Conservation (phyloP, 331 rosid genomes). For the Rhamnella rubrinervis region DNA sequence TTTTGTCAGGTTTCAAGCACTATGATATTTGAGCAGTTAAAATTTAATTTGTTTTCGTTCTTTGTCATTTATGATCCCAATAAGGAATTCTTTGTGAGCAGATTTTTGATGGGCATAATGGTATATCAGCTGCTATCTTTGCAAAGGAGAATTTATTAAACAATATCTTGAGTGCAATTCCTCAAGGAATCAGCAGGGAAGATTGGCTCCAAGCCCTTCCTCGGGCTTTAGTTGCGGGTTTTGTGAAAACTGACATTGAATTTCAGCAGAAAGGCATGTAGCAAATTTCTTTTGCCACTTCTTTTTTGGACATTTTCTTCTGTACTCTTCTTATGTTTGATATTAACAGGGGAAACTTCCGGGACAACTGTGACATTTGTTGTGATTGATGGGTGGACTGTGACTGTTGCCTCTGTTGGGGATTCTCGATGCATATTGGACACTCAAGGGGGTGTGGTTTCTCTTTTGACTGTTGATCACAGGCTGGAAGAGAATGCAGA, state of each 20-base stretch:
- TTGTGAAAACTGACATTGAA: conserved; percentile 96
- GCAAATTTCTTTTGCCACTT: conserved; percentile 4
- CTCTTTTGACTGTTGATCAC: conserved; percentile 96
- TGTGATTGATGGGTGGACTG: conserved; percentile 91
- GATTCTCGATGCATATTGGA: conserved; percentile 98
- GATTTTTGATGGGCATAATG: conserved; percentile 98
- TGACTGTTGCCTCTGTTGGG: conserved; percentile 98
- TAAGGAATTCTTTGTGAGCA: conserved; percentile 47
- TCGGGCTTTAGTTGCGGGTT: conserved; percentile 94
- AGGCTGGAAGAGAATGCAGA: conserved; percentile 94
- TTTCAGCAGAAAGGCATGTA: conserved; percentile 85
- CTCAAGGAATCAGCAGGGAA: conserved; percentile 82
- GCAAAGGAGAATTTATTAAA: conserved; percentile 74
- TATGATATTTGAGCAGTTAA: conserved; percentile 16
- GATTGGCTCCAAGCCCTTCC: conserved; percentile 98
- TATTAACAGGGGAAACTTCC: conserved; percentile 86
- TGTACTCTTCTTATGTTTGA: conserved; percentile 20
- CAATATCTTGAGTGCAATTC: conserved; percentile 90
- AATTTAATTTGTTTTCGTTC: conserved; percentile 24
- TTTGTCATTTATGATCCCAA: conserved; percentile 33
- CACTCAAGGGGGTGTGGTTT: conserved; percentile 92
- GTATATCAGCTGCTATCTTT: conserved; percentile 94
- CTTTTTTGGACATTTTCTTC: conserved; percentile 8
- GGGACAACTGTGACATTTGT: conserved; percentile 99
- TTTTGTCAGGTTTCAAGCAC: conserved; percentile 10